Conservation (phyloP, 1,284 basidiomycete genomes). For the Ustilago nuda region DNA sequence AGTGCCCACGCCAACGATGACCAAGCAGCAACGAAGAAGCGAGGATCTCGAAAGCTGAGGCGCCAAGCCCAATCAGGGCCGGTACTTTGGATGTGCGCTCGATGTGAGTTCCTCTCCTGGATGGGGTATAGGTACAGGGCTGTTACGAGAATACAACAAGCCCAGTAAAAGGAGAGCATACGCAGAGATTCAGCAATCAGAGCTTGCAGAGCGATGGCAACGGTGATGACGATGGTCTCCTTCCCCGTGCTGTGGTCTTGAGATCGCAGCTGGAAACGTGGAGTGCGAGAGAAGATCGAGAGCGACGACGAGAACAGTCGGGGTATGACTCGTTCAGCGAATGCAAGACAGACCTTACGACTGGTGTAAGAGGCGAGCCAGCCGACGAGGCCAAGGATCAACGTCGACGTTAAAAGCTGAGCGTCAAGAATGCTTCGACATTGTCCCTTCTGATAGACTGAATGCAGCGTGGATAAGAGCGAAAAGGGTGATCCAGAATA, state of each 20-base stretch:
- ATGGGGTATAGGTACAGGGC: conserved; percentile 46
- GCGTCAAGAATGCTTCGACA: conserved; percentile 39
- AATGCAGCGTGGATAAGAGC: conserved; percentile 10
- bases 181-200: conserved; percentile 39
- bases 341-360: conserved; percentile 38
- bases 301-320: conserved; percentile 28
- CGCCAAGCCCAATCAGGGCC: conserved; percentile 47
- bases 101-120: conserved; percentile 30
- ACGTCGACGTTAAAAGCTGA: conserved; percentile 32
- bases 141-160: conserved; percentile 47
- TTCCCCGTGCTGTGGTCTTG: conserved; percentile 17
- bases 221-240: conserved; percentile 30
- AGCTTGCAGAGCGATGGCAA: conserved; percentile 42
- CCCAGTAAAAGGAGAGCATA: conserved; percentile 48
- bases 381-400: conserved; percentile 37
- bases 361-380: conserved; percentile 48
- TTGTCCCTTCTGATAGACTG: conserved; percentile 29
- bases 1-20: conserved; percentile 45
- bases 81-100: not conserved
- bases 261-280: conserved; percentile 21
- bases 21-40: conserved; percentile 50
- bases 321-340: conserved; percentile 46
- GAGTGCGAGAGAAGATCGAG: conserved; percentile 24
- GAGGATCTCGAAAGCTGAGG: conserved; percentile 39
- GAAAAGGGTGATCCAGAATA: not conserved